Evolutionary conservation across 495 filamentous ascomycete genomes (phyloP), one percentile per base, ranked within the genome.

Genomic region (Aspergillus campestris): DNA sequence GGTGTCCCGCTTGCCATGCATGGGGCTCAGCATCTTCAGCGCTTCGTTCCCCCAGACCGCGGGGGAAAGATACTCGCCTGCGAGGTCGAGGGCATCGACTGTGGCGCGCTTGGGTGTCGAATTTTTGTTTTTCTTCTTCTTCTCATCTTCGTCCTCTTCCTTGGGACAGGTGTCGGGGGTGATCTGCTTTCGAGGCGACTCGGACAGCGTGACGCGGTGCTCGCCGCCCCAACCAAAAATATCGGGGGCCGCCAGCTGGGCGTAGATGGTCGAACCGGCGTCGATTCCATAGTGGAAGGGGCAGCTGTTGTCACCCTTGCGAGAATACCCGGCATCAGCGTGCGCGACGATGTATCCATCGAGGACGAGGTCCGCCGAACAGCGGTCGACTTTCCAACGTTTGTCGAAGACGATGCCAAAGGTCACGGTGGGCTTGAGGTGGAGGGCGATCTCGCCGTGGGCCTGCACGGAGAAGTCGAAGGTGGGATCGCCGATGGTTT

Each of bases 401-500:
- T 57, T 41, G 15, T 52, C 50, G 36, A 63, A 58, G n/a, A 38
- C 40, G 18, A 63, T 49, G 32, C 60, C 60, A 40, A 63, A 63
- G 31, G 43, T 50, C 24, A 58, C 38, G 3, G 60, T 49, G 6
- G 58, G 45, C 30, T 51, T 52, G 8, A 55, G 39, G 40, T 54
- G 45, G 29, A 38, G 8, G 2, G 43, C 8, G 14, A 45, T 45
- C 6, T 45, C 27, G 29, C 43, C 43, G 13, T 18, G 37, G 27
- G 49, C 53, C 6, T 40, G 44, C 32, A 58, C 46, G 33, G 38
- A 34, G 29, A 29, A 48, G 31, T 53, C 52, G 6, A 43, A 45
- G n/a, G n/a, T 28, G 28, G 40, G 47, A 39, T 45, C 34, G 24
- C 44, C 29, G 10, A 52, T 39, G 7, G 40, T 44, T 13, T 52